Base-by-base conservation (phyloP, 306 rosid species). In the Prunus fruticosa region DNA sequence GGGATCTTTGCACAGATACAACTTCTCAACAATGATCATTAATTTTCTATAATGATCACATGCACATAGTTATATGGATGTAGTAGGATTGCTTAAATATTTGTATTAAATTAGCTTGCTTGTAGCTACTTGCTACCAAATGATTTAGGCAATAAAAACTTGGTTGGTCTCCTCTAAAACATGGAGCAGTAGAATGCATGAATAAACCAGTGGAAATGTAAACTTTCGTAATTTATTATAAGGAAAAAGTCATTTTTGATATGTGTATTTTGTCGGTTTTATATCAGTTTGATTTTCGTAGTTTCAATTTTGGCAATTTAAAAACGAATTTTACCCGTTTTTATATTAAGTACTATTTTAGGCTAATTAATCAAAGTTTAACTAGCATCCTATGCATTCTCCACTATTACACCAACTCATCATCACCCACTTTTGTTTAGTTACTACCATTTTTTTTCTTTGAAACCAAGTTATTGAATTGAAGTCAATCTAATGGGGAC, bases 401-500 rank as follows among this genome's bases (percentile, higher is more conserved):
- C 50, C 27, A 30, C 22, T 13, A 16, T 63, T 32, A 41, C 62
- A 10, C 46, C 20, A 11, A 3, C 68, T 11, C 23, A 51, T 27
- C 75, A 34, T 71, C 45, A 25, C 57, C 54, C 20, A 45, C 77
- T 23, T 58, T 25, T 49, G 5, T 60, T 49, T 71, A 50, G 43
- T 8, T 52, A 25, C 60, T 70, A 28, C 62, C 61, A 28, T 3
- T 13, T 41, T 58, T 58, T 73, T 57, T 20, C 77, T 38, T 60
- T 60, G 34, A 54, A 30, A 22, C 49, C 69, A 64, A 64, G 75
- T 46, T 0, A 75, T 12, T 64, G 69, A 19, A 75, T 56, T 56
- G 69, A 38, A 19, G 22, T 51, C 65, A 25, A 27, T 20, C 56
- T 20, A 51, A 75, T 80, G 53, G 20, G 28, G 74, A 75, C 20